A percentile compares a stretch with the other conserved stretches of the same genome.
Conservation (phyloP, 345 rosid genomes). For the Psidium friedrichsthalianum region DNA sequence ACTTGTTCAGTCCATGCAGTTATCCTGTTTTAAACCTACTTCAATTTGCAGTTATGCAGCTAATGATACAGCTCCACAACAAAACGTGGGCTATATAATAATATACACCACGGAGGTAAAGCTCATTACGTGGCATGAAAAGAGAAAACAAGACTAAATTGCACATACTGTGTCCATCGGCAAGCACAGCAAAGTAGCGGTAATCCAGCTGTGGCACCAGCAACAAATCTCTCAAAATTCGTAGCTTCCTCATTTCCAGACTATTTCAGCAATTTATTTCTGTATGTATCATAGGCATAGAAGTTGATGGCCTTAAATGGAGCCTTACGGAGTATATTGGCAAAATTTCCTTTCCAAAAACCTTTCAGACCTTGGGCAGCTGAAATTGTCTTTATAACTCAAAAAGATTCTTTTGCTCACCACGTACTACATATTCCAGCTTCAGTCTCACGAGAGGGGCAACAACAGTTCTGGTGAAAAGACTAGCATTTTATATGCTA, state of each 20-base stretch:
- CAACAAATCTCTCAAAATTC: conserved; percentile 77
- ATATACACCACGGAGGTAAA: background rate
- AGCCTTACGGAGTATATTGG: conserved; percentile 88
- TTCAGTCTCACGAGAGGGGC: conserved; percentile 92
- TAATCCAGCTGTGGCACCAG: conserved; percentile 93
- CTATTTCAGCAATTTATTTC: conserved; percentile 47
- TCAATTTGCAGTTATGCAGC: background rate
- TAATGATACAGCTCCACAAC: background rate
- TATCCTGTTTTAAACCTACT: too few relatives aligned
- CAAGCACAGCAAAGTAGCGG: conserved; percentile 82
- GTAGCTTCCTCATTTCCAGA: conserved; percentile 67
- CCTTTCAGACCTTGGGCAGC: conserved; percentile 63
- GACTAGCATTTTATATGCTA: background rate
- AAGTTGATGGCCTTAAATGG: conserved; percentile 94
- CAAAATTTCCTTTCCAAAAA: conserved; percentile 90
- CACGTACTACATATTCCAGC: conserved; percentile 76
- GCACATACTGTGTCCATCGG: conserved; percentile 90
- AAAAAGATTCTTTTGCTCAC: conserved; percentile 54
- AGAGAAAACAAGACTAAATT: background rate
- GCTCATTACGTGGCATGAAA: background rate
- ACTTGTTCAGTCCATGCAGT: background rate
- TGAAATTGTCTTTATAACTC: conserved; percentile 49
- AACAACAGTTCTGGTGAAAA: conserved; percentile 50
- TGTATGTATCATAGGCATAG: conserved; percentile 80
- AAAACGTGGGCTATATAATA: background rate